phyloP scores from a whole-genome alignment of 2,329 filamentous ascomycete genomes.

The Davidsoniella eucalypti region DNA sequence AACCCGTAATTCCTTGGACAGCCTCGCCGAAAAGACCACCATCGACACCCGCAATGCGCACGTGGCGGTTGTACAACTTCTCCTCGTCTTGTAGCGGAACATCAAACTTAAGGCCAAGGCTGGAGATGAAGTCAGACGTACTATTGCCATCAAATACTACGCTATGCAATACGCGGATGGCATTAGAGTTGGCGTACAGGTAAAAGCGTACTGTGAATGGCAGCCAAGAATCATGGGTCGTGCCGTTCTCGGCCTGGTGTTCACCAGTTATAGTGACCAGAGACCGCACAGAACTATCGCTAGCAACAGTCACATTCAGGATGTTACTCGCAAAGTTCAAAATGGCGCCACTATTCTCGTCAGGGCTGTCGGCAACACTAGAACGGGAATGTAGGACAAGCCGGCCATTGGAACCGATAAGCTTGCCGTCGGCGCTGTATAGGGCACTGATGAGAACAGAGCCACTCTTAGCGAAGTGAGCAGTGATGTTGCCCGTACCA shows the following conservation, averaged over 20 bases:
- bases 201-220: conserved; percentile 38
- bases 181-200: conserved; percentile 38
- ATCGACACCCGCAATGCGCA: conserved; percentile 37
- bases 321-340: conserved; percentile 33
- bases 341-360: conserved; percentile 23
- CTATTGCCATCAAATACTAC: conserved; percentile 37
- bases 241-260: conserved; percentile 18
- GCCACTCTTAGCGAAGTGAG: conserved; percentile 27
- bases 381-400: conserved; percentile 37
- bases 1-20: conserved; percentile 41
- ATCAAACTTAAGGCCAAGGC: conserved; percentile 37
- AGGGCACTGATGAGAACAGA: conserved; percentile 24
- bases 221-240: conserved; percentile 29
- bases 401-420: conserved; percentile 29
- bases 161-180: conserved; percentile 37
- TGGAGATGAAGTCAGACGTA: conserved; percentile 33
- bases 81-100: conserved; percentile 36
- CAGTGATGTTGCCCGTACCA: conserved; percentile 28
- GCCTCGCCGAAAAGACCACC: conserved; percentile 41
- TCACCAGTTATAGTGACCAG: conserved; percentile 30
- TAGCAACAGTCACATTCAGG: conserved; percentile 31
- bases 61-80: conserved; percentile 37
- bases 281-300: conserved; percentile 25
- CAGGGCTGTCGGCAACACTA: conserved; percentile 25
- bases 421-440: conserved; percentile 24